Percentiles rank a stretch among this genome's conserved stretches.
phyloP scores from a whole-genome alignment of 1,284 basidiomycete species.

The Tetrapyrgos nigripes region DNA sequence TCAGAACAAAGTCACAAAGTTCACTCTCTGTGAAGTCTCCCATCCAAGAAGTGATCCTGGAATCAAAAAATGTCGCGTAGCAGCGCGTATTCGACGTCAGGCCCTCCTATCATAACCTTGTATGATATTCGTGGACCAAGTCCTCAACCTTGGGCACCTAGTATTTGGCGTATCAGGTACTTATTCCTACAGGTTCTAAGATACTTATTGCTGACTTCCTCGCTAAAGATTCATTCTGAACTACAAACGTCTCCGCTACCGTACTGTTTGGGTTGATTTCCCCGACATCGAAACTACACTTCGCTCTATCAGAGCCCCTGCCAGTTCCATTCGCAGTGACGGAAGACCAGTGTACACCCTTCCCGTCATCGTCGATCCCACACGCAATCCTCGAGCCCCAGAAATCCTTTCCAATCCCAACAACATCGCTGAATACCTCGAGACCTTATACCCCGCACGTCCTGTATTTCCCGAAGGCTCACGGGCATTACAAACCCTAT shows the following conservation, averaged over 20 bases:
- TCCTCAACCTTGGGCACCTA: constrained; percentile 74
- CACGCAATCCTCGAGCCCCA: constrained; percentile 42
- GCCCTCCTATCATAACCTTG: constrained; percentile 58
- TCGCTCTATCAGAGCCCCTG: constrained; percentile 61
- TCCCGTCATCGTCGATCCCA: constrained; percentile 64
- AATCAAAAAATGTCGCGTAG: constrained; percentile 8
- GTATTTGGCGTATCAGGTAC: constrained; percentile 65
- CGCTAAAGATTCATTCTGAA: constrained; percentile 67
- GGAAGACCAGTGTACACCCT: constrained; percentile 69
- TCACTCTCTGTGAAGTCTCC: no score
- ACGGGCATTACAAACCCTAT: constrained; percentile 67
- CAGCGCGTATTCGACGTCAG: background rate
- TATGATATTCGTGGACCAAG: constrained; percentile 69
- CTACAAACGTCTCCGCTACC: constrained; percentile 71
- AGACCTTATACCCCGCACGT: constrained; percentile 67
- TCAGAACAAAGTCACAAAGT: no score
- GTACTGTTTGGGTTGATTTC: constrained; percentile 73
- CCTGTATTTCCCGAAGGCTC: constrained; percentile 73
- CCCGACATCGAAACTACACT: constrained; percentile 69
- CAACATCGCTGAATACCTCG: constrained; percentile 75
- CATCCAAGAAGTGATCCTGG: no score
- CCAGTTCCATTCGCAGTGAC: constrained; percentile 57
- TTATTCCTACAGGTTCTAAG: background rate
- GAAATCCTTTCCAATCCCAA: constrained; percentile 62
- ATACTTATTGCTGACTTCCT: constrained; percentile 6